Evolutionary conservation across 2,329 filamentous ascomycete genomes (phyloP).

Genomic region (Fusarium sp.): DNA sequence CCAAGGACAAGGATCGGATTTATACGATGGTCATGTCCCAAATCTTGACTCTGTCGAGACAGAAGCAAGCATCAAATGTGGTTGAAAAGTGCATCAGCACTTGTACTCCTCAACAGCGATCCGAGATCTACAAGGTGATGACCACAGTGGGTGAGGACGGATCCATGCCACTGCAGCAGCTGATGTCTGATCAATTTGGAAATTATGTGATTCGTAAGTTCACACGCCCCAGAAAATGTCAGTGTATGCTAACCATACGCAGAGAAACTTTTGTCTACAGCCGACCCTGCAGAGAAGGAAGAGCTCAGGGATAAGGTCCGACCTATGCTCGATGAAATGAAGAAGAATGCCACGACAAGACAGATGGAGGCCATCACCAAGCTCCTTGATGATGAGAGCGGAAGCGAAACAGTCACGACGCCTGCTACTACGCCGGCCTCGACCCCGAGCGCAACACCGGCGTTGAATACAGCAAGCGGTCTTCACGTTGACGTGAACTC

Average conservation of each 20-base stretch:
- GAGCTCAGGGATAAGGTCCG: constrained; percentile 73
- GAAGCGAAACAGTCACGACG: constrained; percentile 28
- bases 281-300: constrained; percentile 70
- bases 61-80: constrained; percentile 97
- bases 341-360: constrained; percentile 73
- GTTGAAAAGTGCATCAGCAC: constrained; percentile 90
- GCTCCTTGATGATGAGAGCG: constrained; percentile 43
- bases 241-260: constrained; percentile 30
- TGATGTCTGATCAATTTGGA: constrained; percentile 92
- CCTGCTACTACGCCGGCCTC: neutral
- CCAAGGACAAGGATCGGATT: constrained; percentile 78
- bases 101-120: constrained; percentile 76
- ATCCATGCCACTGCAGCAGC: constrained; percentile 75
- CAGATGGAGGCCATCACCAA: constrained; percentile 61
- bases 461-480: constrained; percentile 34
- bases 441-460: neutral
- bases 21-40: constrained; percentile 79
- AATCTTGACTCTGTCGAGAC: constrained; percentile 83
- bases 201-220: constrained; percentile 97
- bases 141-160: constrained; percentile 72
- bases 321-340: constrained; percentile 70
- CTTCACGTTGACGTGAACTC: constrained; percentile 63
- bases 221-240: neutral
- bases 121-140: constrained; percentile 74
- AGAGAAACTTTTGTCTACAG: constrained; percentile 80